Evolutionary conservation across 441 rosid genomes (phyloP), one percentile per base, ranked within the genome.

Genomic region (Croton laevigatus): DNA sequence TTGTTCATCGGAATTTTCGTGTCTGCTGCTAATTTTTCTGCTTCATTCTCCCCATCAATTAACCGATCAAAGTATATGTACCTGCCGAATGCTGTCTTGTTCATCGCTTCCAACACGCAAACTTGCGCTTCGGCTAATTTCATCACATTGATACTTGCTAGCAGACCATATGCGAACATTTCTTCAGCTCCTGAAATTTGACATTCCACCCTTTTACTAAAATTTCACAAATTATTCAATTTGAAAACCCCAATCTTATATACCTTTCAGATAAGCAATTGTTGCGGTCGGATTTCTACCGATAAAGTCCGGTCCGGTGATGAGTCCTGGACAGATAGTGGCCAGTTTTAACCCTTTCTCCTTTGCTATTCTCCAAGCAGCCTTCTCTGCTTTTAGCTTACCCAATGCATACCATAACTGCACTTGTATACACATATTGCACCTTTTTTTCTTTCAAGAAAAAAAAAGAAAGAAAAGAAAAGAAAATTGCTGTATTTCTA

Each of bases 341-440:
- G 88, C 88, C 76, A 89, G 72, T 69, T 82, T 91, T 52, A 89
- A 55, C 20, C 93, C 91, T 44, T 60, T 78, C 22, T 83, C 84
- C 27, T 83, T 71, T 9, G 95, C 89, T 13, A 83, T 79, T 69
- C 78, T 84, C 91, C 96, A 88, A 0, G 97, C 97, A 40, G 83
- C 82, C 72, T 84, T 91, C 85, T 94, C 98, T 2, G 97, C 94
- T 75, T 71, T 87, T n/a, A 89, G 76, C 81, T 91, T 94, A 32
- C 96, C 98, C 76, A 91, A 75, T 1, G 98, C 97, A 82, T 85
- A 89, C 97, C 97, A 94, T 4, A 93, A 88, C 98, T 93, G 86
- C 74, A 62, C n/a, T n/a, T n/a, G n/a, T n/a, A n/a, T n/a, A n/a
- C n/a, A n/a, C n/a, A n/a, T n/a, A n/a, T n/a, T n/a, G n/a, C n/a